Evolutionary conservation across 139 green algal species (phyloP), one percentile per base, ranked within the genome.

Genomic region (Tetraselmis striata): DNA sequence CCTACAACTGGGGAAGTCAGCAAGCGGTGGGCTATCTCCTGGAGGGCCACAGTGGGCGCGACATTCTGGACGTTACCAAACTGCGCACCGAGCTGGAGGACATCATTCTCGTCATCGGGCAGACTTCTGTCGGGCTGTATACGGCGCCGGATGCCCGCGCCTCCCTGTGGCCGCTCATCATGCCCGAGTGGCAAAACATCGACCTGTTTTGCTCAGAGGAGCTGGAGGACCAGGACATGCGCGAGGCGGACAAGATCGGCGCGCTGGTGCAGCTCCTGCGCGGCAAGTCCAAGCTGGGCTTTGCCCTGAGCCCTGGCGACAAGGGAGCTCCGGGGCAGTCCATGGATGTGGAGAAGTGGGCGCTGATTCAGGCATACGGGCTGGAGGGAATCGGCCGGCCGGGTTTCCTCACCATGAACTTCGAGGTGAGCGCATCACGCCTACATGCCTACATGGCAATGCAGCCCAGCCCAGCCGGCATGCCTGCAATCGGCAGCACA

Each of bases 391-490:
- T 93, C 28, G 88, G 90, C 24, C 59, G 84, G 27, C 58, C 76
- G 30, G 90, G 90, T 26, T 93, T 93, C 79, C 90, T 93, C 79
- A 91, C 88, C 1, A 88, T 91, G 82, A 90, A 87, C 84, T 90
- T 89, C 45, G 27, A 90, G 80, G 84, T 88, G 28, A 1, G 80
- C 28, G 29, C 45, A 67, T 18, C 23, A 83, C 67, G 59, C 28
- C n/a, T n/a, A n/a, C n/a, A n/a, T n/a, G n/a, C 29, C 58, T 2
- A 86, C 29, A 77, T 86, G 58, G 82, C 83, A 45, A 32, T 23
- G 0, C 74, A 79, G 27, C n/a, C 80, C 25, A 28, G 82, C 59
- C n/a, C 2, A 11, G 29, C 23, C 75, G 30, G 25, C 31, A n/a
- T 75, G 78, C 59, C 28, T 81, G 59, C 31, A 32, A 59, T 59